Base-by-base conservation (phyloP, 139 green algal genomes). In the Chlorella sp. region DNA sequence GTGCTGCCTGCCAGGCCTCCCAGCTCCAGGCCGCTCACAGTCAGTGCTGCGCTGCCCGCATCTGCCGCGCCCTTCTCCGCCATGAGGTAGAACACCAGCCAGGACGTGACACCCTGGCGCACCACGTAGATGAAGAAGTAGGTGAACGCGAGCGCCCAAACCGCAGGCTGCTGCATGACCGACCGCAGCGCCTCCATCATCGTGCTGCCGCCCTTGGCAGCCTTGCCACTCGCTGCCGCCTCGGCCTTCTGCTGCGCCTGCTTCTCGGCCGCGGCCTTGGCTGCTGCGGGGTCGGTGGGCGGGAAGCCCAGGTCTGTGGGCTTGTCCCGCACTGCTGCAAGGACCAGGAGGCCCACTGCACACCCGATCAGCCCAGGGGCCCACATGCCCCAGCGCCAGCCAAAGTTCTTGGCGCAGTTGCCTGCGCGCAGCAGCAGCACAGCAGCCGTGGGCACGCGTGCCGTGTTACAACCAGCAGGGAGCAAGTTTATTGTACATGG, bases 1-100 rank as follows among this genome's bases (percentile, higher is more conserved):
- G n/a, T n/a, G n/a, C n/a, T n/a, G n/a, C 90, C 3, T 84, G 76
- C 23, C 17, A 97, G 84, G 33, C 93, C 93, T 2, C 93, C 93
- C 35, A 97, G 83, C 86, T 97, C 93, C 42, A 97, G 86, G 0
- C 92, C 93, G n/a, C 83, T 89, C 31, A 95, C 88, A 31, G 83
- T 80, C 6, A 87, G 31, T 2, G 82, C 84, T 24, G 85, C 84
- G 36, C 66, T 51, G 27, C 86, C 91, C 10, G 87, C 88, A 72
- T 94, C 81, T 1, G 83, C 80, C 33, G 90, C 84, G 4, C 87
- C 87, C 83, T 95, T 94, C 30, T 60, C 69, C 22, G 69, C 73
- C 32, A 92, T 88, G 20, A 94, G 81, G 80, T 91, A 94, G 72
- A 92, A 91, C 23, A 94, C 79, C 51, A 91, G 87, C 89, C 89